Evolutionary conservation across 2,329 filamentous ascomycete genomes (phyloP).

Genomic region (Xylariaceae sp.): DNA sequence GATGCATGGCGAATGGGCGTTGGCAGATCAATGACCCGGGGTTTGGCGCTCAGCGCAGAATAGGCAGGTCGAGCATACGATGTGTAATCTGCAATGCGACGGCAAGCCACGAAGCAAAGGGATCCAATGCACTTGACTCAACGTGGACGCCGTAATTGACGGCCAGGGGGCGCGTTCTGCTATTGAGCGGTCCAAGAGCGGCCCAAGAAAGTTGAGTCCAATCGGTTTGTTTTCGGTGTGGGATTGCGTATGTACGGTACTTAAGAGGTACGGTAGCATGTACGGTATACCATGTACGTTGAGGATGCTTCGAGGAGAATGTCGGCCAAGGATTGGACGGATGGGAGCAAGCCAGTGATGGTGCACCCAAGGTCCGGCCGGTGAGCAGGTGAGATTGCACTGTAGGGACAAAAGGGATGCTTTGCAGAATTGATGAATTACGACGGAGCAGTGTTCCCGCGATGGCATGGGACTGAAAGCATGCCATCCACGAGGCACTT

Average conservation of each 20-base stretch:
- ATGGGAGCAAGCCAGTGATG: not conserved
- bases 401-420: not conserved
- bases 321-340: not conserved
- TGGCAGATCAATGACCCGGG: conserved; percentile 15
- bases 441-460: not conserved
- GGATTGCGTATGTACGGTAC: not conserved
- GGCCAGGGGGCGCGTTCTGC: not conserved
- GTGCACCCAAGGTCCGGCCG: not conserved
- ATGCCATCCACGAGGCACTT: not conserved
- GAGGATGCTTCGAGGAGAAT: not conserved
- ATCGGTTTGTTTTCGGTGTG: conserved; percentile 1
- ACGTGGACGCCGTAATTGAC: not conserved
- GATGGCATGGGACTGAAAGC: not conserved
- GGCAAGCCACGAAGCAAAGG: not conserved
- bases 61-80: conserved; percentile 14
- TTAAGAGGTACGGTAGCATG: not conserved
- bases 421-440: not conserved
- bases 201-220: not conserved
- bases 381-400: not conserved
- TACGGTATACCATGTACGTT: not conserved
- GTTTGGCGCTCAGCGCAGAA: conserved; percentile 18
- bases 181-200: not conserved
- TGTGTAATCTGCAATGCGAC: conserved; percentile 7
- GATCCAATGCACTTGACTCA: not conserved
- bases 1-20: conserved; percentile 26